These are phyloP conservation scores for Trametes cingulata DNA, from an alignment of 768 basidiomycete genomes.

Conservation along the genomic window DNA sequence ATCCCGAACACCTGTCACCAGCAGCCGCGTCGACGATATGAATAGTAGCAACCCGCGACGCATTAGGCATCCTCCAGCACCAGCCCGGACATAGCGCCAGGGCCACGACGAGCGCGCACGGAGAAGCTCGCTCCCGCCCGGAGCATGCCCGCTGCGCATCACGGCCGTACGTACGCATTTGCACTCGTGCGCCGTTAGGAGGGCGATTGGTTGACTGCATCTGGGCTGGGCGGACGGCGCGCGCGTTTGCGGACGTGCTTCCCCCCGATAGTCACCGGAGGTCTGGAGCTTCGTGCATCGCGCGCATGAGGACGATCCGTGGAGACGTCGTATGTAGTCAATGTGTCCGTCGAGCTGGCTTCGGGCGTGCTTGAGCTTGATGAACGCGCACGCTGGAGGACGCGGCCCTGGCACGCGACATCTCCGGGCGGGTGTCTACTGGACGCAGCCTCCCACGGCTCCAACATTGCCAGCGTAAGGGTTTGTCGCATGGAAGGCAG, in stretches of 20 bases:
- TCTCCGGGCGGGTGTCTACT: no score
- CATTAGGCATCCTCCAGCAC: conserved; percentile 3
- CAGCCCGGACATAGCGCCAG: neutral
- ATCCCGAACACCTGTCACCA: neutral
- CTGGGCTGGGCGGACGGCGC: neutral
- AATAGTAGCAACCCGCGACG: conserved; percentile 2
- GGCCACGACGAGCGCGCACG: neutral
- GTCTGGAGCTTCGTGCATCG: no score
- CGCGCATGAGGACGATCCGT: no score
- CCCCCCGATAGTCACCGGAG: conserved; percentile 14
- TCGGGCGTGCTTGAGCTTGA: no score
- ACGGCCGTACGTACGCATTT: neutral
- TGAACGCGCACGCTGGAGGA: neutral
- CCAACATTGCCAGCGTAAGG: neutral
- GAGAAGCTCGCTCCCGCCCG: no score
- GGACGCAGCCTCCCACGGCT: neutral
- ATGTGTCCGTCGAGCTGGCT: no score
- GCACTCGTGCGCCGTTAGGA: neutral
- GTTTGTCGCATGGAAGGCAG: neutral
- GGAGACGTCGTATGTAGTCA: no score
- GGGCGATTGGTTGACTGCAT: no score
- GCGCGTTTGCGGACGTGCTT: neutral
- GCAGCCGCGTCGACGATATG: neutral
- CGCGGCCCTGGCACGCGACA: neutral
- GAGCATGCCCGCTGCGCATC: no score